Evolutionary conservation across 352 stramenopile species (phyloP).

Genomic region (Phytophthora citrophthora): DNA sequence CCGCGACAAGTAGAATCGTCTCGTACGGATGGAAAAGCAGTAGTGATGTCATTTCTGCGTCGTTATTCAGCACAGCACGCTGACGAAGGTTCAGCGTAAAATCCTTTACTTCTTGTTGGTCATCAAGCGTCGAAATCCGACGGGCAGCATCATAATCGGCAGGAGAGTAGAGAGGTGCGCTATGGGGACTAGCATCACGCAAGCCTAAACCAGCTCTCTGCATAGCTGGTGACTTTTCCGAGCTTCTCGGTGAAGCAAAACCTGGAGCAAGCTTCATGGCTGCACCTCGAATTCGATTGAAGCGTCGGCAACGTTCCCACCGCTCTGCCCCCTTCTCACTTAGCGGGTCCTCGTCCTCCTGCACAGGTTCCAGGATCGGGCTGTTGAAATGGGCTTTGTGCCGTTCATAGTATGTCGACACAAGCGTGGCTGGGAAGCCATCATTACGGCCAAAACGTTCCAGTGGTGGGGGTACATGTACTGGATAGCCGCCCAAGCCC

Average conservation of each 20-base stretch:
- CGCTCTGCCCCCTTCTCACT: conserved; percentile 76
- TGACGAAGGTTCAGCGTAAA: conserved; percentile 92
- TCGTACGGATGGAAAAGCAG: conserved; percentile 97
- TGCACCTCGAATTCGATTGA: conserved; percentile 62
- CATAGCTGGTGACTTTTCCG: conserved; percentile 14
- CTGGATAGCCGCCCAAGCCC: conserved; percentile 10
- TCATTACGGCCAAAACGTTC: conserved; percentile 55
- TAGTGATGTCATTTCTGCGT: conserved; percentile 94
- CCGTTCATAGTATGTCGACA: conserved; percentile 72
- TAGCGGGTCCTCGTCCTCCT: conserved; percentile 79
- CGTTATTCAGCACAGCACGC: conserved; percentile 91
- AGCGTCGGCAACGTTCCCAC: conserved; percentile 67
- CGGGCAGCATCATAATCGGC: conserved; percentile 38
- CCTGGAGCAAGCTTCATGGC: conserved; percentile 69
- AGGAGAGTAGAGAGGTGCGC: conserved; percentile 32
- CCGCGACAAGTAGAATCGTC: conserved; percentile 94
- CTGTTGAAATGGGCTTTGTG: conserved; percentile 79
- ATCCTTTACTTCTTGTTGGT: conserved; percentile 73
- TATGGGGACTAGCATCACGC: conserved; percentile 20
- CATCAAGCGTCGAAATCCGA: conserved; percentile 30
- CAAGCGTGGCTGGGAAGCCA: conserved; percentile 57
- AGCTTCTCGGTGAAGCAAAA: conserved; percentile 46
- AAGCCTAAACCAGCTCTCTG: conserved; percentile 13
- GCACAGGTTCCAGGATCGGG: conserved; percentile 62
- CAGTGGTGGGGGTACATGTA: conserved; percentile 22